Base-by-base conservation (phyloP, 2,329 filamentous ascomycete species). In the Stachybotrys chlorohalonatus region DNA sequence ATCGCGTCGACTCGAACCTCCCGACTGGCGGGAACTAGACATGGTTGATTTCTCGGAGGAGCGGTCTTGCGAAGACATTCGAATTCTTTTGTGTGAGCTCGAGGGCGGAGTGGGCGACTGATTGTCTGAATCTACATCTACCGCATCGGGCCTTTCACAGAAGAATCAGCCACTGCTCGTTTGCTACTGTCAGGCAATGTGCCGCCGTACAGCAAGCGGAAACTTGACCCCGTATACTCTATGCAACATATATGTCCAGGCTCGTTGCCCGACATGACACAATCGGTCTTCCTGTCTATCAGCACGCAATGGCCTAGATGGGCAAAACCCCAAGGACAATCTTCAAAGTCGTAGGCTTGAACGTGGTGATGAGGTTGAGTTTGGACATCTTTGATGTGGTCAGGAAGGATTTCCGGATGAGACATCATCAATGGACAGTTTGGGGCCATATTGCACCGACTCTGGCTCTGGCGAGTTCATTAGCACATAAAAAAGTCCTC, bases 341-440 rank as follows among this genome's bases (percentile, higher is more conserved):
- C 59, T 30, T 60, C 52, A 2, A 54, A 3, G 45, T 60, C 59
- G 16, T 53, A 48, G 47, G 60, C 59, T 48, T 56, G 56, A 13
- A 61, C 54, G 42, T 61, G 59, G 53, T 61, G 58, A 47, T 61
- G 59, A 31, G 57, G 54, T 49, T 58, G 56, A 47, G 49, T 54
- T 8, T n/a, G 53, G 32, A 56, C 56, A 13, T 55, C 56, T n/a
- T 58, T 58, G 17, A 61, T 52, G 11, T 54, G 55, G 2, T 55
- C 53, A 17, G 58, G 56, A 6, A 59, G 56, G 4, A 60, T 54
- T 31, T 60, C 58, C 7, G 58, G 31, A 2, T 57, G 54, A 6
- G 56, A 54, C 36, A 56, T 53, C 42, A 57, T 55, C 54, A 57
- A 54, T 5, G 56, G 48, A 32, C 56, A 56, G 24, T 57, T 58